Base-by-base conservation (phyloP, 345 rosid species). In the Euclidium syriacum region DNA sequence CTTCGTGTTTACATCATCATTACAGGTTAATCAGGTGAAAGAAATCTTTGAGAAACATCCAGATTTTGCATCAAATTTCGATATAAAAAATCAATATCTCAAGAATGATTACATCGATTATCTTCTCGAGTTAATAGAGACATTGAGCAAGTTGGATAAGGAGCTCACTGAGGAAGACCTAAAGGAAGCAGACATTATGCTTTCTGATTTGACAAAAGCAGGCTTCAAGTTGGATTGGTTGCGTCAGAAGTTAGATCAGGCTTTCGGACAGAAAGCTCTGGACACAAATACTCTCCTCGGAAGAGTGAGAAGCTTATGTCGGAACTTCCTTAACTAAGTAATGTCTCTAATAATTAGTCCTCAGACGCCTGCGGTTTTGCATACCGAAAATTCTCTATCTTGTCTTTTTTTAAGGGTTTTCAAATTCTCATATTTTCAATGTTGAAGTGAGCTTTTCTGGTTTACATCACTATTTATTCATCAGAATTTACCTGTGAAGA, bases 221-320 rank as follows among this genome's bases (percentile, higher is more conserved):
- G 67, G 67, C 2, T 18, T 49, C 18, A 34, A 62, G 9, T 19
- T 62, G 38, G 40, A 62, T 19, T 62, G 58, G 65, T 26, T 47
- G 46, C 30, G 53, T 16, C 19, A 15, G 35, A 49, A 62, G 47
- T 2, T 62, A 17, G 58, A 48, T 27, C 22, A 38, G 16, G 19
- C n/a, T n/a, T n/a, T n/a, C n/a, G n/a, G 3, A 5, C 19, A 16
- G 7, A 14, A 9, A 41, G 10, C 35, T 32, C 10, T 10, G 7
- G 35, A 3, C 35, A 32, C 35, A 32, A 32, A 12, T 32, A 32
- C 7, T 32, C 3, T 32, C 10, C 4, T 32, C 4, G 35, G 9
- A 26, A 34, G 17, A 14, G 19, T 26, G n/a, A 33, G 38, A 29
- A 20, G n/a, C 29, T 33, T 7, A 12, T 25, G 5, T 11, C 7